Percentiles rank a stretch among this genome's conserved stretches.
Evolutionary conservation across 2,329 filamentous ascomycete genomes (phyloP).

Genomic region (Polychaeton citri): DNA sequence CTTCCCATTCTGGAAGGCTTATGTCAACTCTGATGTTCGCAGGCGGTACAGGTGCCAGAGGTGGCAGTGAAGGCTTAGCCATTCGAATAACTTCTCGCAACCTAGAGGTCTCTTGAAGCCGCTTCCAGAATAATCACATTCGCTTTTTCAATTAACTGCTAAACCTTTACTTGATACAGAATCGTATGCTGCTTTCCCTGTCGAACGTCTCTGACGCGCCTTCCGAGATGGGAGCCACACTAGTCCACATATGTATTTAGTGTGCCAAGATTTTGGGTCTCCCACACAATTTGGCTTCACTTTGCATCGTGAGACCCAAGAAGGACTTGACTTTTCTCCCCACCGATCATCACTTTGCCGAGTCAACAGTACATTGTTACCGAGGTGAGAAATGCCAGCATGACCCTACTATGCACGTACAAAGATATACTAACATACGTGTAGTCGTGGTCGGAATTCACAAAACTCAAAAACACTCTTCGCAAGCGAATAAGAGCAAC

Average conservation of each 20-base stretch:
- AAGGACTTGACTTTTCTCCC: conserved; percentile 3
- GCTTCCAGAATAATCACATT: too few relatives aligned
- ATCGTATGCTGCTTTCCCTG: too few relatives aligned
- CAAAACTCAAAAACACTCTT: conserved; percentile 9
- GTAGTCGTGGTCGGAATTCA: conserved; percentile 13
- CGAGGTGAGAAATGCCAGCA: conserved; percentile 12
- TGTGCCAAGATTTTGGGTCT: not conserved
- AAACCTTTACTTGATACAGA: too few relatives aligned
- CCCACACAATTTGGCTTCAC: not conserved
- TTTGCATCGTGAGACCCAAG: not conserved
- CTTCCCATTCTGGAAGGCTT: conserved; percentile 58
- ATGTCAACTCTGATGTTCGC: conserved; percentile 53
- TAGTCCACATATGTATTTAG: not conserved
- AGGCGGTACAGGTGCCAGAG: conserved; percentile 66
- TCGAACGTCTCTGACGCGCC: not conserved
- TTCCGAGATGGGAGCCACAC: not conserved
- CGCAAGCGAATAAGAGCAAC: conserved; percentile 16
- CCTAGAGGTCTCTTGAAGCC: too few relatives aligned
- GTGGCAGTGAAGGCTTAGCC: conserved; percentile 42
- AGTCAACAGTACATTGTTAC: conserved; percentile 20
- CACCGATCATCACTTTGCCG: conserved; percentile 43
- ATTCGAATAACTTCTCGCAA: too few relatives aligned
- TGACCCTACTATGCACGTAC: too few relatives aligned
- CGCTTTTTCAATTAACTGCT: too few relatives aligned
- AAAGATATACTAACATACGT: not conserved